phyloP scores from a whole-genome alignment of 2,329 filamentous ascomycete species.

The Ophiosphaerella narmari region DNA sequence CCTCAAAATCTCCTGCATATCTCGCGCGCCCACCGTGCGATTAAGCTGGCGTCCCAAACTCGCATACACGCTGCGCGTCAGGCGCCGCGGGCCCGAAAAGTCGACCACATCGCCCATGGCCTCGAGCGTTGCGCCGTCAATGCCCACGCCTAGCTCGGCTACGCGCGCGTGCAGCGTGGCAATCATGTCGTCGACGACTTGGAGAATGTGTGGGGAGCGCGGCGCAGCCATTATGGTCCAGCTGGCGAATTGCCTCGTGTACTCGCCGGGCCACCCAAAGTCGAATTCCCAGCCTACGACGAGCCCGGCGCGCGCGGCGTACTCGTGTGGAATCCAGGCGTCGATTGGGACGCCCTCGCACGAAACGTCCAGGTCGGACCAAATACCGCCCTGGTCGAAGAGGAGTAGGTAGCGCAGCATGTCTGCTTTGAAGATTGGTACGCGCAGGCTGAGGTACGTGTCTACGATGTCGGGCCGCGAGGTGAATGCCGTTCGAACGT shows the following conservation, averaged over 20 bases:
- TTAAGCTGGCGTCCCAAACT: conserved; percentile 26
- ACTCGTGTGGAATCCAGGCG: conserved; percentile 45
- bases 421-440: conserved; percentile 50
- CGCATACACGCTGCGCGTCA: conserved; percentile 30
- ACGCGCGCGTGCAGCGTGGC: conserved; percentile 15
- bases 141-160: conserved; percentile 10
- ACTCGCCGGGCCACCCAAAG: conserved; percentile 20
- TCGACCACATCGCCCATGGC: conserved; percentile 37
- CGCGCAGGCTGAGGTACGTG: conserved; percentile 38
- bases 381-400: conserved; percentile 49
- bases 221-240: conserved; percentile 41
- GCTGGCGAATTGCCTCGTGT: conserved; percentile 31
- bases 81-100: conserved; percentile 32
- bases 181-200: conserved; percentile 37
- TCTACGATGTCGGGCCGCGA: conserved; percentile 47
- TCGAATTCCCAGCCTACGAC: conserved; percentile 51
- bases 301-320: conserved; percentile 33
- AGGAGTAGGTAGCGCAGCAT: conserved; percentile 52
- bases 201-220: conserved; percentile 24
- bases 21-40: conserved; percentile 11
- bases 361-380: conserved; percentile 49
- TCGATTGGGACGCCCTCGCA: conserved; percentile 39
- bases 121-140: conserved; percentile 19
- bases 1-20: conserved; percentile 25
- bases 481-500: conserved; percentile 40